phyloP scores from a whole-genome alignment of 371 early-diverging fungal species.

The Saksenaea vasiformis region DNA sequence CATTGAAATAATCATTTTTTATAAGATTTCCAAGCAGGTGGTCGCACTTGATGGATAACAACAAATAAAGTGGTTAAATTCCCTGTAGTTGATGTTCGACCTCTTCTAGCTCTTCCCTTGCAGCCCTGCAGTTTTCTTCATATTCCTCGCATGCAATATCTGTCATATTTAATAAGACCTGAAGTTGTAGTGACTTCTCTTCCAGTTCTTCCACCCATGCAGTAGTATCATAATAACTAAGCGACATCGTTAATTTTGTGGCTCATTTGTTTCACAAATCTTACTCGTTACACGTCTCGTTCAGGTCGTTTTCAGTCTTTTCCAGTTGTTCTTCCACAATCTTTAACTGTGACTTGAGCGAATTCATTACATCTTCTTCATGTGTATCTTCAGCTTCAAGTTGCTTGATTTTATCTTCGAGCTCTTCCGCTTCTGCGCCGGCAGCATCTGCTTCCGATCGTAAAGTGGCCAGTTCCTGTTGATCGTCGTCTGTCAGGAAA shows the following conservation, averaged over 20 bases:
- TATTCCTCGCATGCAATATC: constrained; percentile 39
- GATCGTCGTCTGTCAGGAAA: not conserved
- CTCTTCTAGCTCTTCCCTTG: constrained; percentile 45
- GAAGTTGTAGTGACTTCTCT: constrained; percentile 23
- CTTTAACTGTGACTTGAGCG: constrained; percentile 59
- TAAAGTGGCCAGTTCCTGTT: constrained; percentile 64
- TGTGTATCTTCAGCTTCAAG: constrained; percentile 54
- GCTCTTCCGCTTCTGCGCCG: constrained; percentile 60
- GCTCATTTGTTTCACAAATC: not conserved
- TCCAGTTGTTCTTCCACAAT: constrained; percentile 65
- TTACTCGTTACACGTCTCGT: constrained; percentile 60
- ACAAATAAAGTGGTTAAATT: constrained; percentile 17
- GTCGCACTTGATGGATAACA: no score
- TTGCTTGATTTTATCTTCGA: constrained; percentile 59
- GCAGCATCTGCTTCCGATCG: constrained; percentile 72
- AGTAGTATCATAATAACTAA: constrained; percentile 67
- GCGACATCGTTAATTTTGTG: not conserved
- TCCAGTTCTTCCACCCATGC: constrained; percentile 42
- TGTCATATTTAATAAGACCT: constrained; percentile 16
- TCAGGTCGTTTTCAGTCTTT: constrained; percentile 56
- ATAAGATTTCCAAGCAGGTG: no score
- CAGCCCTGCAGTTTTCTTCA: constrained; percentile 29
- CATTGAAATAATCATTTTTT: no score
- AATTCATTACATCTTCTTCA: constrained; percentile 71
- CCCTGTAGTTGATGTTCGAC: constrained; percentile 43